Base-by-base conservation (phyloP, 2,329 filamentous ascomycete genomes). In the Hypoxylon sp. region DNA sequence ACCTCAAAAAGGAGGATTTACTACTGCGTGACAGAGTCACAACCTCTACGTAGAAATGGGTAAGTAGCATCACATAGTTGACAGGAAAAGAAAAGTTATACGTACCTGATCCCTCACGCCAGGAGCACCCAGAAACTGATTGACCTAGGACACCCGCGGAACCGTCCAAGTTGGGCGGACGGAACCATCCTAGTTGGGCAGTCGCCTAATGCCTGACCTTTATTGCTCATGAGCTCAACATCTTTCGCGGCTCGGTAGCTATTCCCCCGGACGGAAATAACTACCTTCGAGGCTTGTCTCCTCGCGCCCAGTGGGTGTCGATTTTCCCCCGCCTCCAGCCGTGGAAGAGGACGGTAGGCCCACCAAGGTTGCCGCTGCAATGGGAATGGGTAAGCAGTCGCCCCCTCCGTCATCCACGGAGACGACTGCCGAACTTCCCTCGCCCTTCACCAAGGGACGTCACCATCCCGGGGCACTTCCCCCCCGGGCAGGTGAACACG, bases 191-290 rank as follows among this genome's bases (percentile, higher is more conserved):
- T 35, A 31, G 29, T 51, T 66, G 24, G 54, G 37, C 55, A 67
- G 50, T 17, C 56, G 24, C 63, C 63, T 13, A 46, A 53, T 50
- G 39, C 54, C 63, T 70, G 67, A 70, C 67, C 67, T 70, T 70
- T 67, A 44, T 33, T 58, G 14, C 61, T n/a, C 33, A 17, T 39
- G 3, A 37, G 52, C 56, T 17, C 62, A 65, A 68, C 64, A 50
- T 67, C 63, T 58, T 56, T 62, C 58, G 50, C 46, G 63, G 52
- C 47, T 50, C 51, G 47, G 24, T 48, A 33, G 53, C 9, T 19
- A 10, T 14, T 19, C 47, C 59, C 17, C 37, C 19, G 47, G 29
- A 54, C 5, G 46, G 63, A 42, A 31, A 31, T 17, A 22, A n/a
- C 24, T 6, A 22, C 54, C 57, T 17, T 24, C 46, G 55, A 55